Conservation (phyloP, 768 basidiomycete species). For the Lactarius sp. region DNA sequence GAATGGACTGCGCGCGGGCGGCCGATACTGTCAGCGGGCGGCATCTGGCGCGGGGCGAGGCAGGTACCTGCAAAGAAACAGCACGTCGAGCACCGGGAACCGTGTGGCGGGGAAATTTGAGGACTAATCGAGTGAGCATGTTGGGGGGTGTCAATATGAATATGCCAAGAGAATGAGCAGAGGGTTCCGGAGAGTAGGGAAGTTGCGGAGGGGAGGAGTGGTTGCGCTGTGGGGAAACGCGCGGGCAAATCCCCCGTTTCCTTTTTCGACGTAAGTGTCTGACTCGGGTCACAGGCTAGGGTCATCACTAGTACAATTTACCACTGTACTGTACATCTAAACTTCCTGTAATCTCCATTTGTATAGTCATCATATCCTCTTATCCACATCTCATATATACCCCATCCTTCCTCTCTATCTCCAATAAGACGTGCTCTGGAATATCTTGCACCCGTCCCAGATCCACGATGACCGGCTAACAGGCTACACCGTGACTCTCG, state of each 20-base stretch:
- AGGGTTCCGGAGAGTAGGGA: background rate
- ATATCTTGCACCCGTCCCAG: slow-evolving; percentile 26
- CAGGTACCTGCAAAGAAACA: slow-evolving; percentile 34
- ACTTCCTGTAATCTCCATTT: slow-evolving; percentile 11
- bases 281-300: too few relatives aligned
- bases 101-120: slow-evolving; percentile 23
- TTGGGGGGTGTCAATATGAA: background rate
- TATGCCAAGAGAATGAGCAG: background rate
- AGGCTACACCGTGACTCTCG: slow-evolving; percentile 7
- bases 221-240: background rate
- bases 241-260: background rate
- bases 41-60: slow-evolving; percentile 21
- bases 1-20: slow-evolving; percentile 53
- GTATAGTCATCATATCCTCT: slow-evolving; percentile 26
- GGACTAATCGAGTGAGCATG: slow-evolving; percentile 29
- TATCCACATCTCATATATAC: slow-evolving; percentile 41
- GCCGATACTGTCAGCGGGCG: slow-evolving; percentile 27
- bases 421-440: slow-evolving; percentile 32
- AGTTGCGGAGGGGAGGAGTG: background rate
- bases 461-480: slow-evolving; percentile 4
- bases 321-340: background rate
- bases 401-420: slow-evolving; percentile 34
- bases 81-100: slow-evolving; percentile 25
- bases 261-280: background rate
- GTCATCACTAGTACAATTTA: background rate